Percentiles rank a stretch among this genome's conserved stretches.
Conservation (phyloP, 192 early-diverging fungal genomes). For the Dimargaris verticillata region DNA sequence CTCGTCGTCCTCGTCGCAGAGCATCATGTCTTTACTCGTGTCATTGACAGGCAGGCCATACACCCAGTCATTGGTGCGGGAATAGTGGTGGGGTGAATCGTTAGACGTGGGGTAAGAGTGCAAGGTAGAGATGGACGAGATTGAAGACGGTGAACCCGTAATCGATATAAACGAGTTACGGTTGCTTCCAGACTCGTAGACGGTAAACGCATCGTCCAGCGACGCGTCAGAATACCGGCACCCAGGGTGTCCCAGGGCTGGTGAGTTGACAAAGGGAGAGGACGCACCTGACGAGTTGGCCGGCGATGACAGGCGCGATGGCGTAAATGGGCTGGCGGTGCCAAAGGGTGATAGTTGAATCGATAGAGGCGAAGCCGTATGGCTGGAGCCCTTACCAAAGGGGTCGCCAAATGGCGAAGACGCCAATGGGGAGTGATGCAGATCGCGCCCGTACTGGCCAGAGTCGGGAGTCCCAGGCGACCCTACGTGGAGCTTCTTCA, state of each 20-base stretch:
- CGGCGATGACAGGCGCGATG: not conserved
- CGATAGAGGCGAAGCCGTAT: not conserved
- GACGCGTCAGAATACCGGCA: conserved; percentile 5
- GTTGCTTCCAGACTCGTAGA: conserved; percentile 7
- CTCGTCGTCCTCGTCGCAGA: conserved; percentile 4
- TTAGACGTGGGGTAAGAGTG: conserved; percentile 7
- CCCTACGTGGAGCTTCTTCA: conserved; percentile 26
- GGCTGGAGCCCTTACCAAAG: not conserved
- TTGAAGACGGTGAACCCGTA: conserved; percentile 9
- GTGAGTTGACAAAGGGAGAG: conserved; percentile 1
- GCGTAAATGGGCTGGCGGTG: not conserved
- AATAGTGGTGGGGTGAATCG: conserved; percentile 6
- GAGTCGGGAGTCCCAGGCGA: conserved; percentile 9
- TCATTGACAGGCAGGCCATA: not conserved
- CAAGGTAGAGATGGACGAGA: conserved; percentile 6
- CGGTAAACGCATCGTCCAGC: conserved; percentile 12
- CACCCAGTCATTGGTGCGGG: conserved; percentile 10
- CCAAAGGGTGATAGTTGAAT: not conserved
- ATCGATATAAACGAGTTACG: conserved; percentile 7
- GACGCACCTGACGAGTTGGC: not conserved
- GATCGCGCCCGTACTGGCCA: not conserved
- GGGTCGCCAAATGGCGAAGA: not conserved
- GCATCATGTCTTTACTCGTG: conserved; percentile 1
- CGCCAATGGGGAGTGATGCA: not conserved
- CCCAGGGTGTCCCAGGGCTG: conserved; percentile 5